Evolutionary conservation across 345 rosid species (phyloP), one percentile per base, ranked within the genome.

Genomic region (Schrenkiella parvula): DNA sequence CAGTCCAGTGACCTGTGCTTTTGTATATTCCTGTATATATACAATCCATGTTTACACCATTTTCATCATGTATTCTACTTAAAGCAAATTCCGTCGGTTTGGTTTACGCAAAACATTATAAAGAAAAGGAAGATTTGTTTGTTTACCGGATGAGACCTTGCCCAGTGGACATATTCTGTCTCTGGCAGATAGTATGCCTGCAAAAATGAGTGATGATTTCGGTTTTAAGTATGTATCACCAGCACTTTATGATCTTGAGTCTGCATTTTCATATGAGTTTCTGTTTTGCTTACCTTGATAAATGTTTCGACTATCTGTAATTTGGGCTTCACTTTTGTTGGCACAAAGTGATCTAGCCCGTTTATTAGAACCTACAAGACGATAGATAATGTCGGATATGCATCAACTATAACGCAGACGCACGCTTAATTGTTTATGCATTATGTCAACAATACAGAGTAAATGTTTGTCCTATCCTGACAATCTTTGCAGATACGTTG

Each of bases 161-260:
- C 91, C 98, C 97, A 92, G 76, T 95, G 98, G 18, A 92, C 92
- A 46, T 81, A 92, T 80, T 95, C 99, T 2, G 98, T 95, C 76
- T 91, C 97, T 1, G 99, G 98, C 18, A 95, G 89, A 80, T 95
- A 92, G 82, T 86, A 92, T 34, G 91, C 98, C 99, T 95, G 89
- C 63, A 39, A 64, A 54, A 51, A 34, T 0, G 39, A 64, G 66
- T 54, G 61, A 53, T 47, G 46, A 21, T 37, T 53, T 56, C 19
- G 6, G 38, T 46, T 65, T 56, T 2, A 56, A 65, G 35, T 5
- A 43, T 53, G 18, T 4, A 54, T 26, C 60, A 8, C 29, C 14
- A 1, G 37, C 7, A 18, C n/a, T 11, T 37, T 37, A 22, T 22
- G n/a, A 6, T 52, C 10, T 19, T 14, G n/a, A 54, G 47, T 22